Percentiles rank a stretch among this genome's conserved stretches.
These are phyloP conservation scores for Mortierella antarctica DNA, from an alignment of 192 early-diverging fungal species.

Conservation along the genomic window DNA sequence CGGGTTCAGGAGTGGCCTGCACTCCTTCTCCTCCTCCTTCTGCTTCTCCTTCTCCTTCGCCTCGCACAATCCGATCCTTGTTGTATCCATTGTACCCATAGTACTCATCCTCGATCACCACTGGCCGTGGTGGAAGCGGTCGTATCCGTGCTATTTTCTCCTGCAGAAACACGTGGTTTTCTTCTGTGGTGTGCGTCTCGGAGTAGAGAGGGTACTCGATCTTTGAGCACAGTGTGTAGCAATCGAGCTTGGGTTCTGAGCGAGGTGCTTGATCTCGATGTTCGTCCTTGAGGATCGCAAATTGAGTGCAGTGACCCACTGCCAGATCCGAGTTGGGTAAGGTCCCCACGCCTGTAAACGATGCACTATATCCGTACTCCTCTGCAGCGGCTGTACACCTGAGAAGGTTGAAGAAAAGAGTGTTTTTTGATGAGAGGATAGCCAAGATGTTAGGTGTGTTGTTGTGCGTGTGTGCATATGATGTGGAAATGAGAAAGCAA, in stretches of 20 bases:
- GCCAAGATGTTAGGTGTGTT: not conserved
- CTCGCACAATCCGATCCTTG: not conserved
- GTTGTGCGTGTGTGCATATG: no score
- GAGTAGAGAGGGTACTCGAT: conserved; percentile 67
- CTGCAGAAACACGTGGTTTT: conserved; percentile 52
- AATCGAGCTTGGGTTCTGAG: not conserved
- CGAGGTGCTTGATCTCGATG: not conserved
- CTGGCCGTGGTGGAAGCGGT: conserved; percentile 2
- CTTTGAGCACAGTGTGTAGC: conserved; percentile 46
- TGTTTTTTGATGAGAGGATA: not conserved
- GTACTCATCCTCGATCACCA: not conserved
- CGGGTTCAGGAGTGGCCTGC: not conserved
- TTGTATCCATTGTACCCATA: not conserved
- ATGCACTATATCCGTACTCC: conserved; percentile 72
- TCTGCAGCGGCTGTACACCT: conserved; percentile 63
- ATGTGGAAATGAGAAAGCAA: not conserved
- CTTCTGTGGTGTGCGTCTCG: conserved; percentile 44
- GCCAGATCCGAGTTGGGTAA: conserved; percentile 55
- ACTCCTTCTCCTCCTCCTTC: not conserved
- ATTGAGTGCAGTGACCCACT: conserved; percentile 78
- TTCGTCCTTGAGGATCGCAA: conserved; percentile 68
- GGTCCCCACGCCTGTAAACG: conserved; percentile 72
- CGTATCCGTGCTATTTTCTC: conserved; percentile 38
- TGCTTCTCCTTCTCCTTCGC: no score
- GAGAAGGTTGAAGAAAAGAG: not conserved